Percentiles rank a stretch among this genome's conserved stretches.
Evolutionary conservation across 306 rosid genomes (phyloP).

Genomic region (Rubus parviflorus): DNA sequence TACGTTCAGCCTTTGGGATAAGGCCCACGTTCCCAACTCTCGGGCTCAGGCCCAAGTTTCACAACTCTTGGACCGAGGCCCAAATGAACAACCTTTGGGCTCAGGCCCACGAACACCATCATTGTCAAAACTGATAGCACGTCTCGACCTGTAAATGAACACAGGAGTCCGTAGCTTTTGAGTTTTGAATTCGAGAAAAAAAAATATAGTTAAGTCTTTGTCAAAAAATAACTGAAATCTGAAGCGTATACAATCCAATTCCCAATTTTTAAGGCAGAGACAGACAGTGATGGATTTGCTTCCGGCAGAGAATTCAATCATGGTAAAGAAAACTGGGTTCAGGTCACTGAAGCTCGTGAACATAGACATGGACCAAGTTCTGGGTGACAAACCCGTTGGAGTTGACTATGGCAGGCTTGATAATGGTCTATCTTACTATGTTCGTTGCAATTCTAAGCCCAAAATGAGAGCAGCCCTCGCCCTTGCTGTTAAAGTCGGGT

Average conservation of each 20-base stretch:
- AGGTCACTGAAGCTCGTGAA: conserved; percentile 76
- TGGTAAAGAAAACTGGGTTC: conserved; percentile 76
- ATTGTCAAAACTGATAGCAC: not conserved
- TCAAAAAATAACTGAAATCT: not conserved
- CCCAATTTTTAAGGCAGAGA: not conserved
- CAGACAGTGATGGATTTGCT: conserved; percentile 61
- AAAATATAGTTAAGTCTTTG: no score
- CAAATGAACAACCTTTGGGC: not conserved
- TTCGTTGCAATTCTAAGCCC: conserved; percentile 90
- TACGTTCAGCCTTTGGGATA: no score
- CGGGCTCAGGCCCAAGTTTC: no score
- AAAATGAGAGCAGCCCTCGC: conserved; percentile 95
- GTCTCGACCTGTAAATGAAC: not conserved
- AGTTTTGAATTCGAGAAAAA: not conserved
- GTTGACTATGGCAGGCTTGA: conserved; percentile 75
- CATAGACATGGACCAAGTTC: conserved; percentile 62
- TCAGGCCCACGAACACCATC: not conserved
- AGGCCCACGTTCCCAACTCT: no score
- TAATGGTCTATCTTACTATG: conserved; percentile 82
- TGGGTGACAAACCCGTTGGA: conserved; percentile 57
- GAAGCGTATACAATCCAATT: not conserved
- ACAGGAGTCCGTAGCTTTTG: not conserved
- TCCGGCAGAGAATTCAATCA: conserved; percentile 54
- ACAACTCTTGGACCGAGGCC: not conserved
- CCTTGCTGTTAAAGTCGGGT: conserved; percentile 89